Base-by-base conservation (phyloP, 768 basidiomycete genomes). In the Boletus sp. region DNA sequence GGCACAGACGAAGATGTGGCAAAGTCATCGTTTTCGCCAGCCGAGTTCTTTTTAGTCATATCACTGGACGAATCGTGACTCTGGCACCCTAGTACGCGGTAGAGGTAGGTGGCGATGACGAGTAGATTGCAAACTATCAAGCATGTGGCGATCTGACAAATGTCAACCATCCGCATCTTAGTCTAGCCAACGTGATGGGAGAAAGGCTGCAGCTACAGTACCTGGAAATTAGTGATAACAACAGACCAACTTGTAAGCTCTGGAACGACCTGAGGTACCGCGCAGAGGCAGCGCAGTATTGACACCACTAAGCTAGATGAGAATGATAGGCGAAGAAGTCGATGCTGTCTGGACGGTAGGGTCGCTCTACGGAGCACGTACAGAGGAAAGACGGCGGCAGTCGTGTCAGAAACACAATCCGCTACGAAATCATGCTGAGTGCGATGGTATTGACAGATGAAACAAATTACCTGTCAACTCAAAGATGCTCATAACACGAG, bases 81-180 rank as follows among this genome's bases (percentile, higher is more conserved):
- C 10, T 32, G 32, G 39, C 14, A 36, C 30, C 58, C 41, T 7
- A 69, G 41, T 12, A 60, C 44, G 18, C 69, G 63, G 52, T 71
- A 68, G 39, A 68, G 30, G 36, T 69, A 62, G 7, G 69, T 71
- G 42, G 48, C 61, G 20, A 70, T 24, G 24, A 24, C 24, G 3
- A 24, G 24, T 24, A 24, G 42, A 20, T 70, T 67, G 50, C 65
- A 68, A 8, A 59, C 57, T 7, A 66, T 33, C n/a, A 67, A 24
- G 29, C 54, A 57, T 7, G 52, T 33, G 1, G 62, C 52, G n/a
- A 59, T 37, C 68, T 70, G 52, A 30, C 5, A 9, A n/a, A n/a
- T 12, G 36, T 7, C 29, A 11, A 30, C 9, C n/a, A 29, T n/a
- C 7, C 5, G 8, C 3, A 2, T 17, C 6, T 55, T 11, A 55